Conservation (phyloP, 768 basidiomycete species). For the Mycena rebaudengoi region DNA sequence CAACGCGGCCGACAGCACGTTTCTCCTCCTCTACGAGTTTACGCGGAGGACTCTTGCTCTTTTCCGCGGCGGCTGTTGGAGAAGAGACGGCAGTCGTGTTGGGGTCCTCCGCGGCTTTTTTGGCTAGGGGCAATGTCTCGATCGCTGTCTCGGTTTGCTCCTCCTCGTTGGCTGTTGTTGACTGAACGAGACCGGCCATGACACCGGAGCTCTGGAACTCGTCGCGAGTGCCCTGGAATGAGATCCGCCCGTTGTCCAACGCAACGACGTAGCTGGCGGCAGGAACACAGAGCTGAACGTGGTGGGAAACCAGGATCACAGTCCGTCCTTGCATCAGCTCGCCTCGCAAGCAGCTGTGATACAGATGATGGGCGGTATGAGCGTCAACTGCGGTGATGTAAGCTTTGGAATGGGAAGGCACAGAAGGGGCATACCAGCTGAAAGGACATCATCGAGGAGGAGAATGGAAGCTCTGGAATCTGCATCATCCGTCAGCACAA, state of each 20-base stretch:
- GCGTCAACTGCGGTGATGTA: conserved; percentile 73
- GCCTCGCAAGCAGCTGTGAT: conserved; percentile 83
- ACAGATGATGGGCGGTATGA: conserved; percentile 91
- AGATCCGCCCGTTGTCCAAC: conserved; percentile 82
- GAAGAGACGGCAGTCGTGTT: conserved; percentile 39
- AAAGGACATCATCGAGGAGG: conserved; percentile 84
- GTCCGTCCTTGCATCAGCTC: conserved; percentile 84
- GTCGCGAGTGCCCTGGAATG: conserved; percentile 73
- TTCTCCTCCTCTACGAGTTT: conserved; percentile 89
- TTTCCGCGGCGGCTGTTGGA: conserved; percentile 38
- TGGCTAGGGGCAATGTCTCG: conserved; percentile 35
- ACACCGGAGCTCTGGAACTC: conserved; percentile 74
- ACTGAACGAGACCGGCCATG: conserved; percentile 72
- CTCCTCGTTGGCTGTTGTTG: conserved; percentile 42
- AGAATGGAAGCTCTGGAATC: conserved; percentile 84
- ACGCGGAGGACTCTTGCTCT: conserved; percentile 67
- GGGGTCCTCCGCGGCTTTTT: conserved; percentile 29
- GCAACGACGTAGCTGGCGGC: conserved; percentile 86
- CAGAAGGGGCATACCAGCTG: conserved; percentile 47
- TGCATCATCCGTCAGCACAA: neutral
- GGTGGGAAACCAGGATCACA: conserved; percentile 93
- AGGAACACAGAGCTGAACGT: conserved; percentile 87
- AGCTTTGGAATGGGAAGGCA: neutral
- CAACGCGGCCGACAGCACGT: conserved; percentile 77
- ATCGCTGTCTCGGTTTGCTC: conserved; percentile 55